Percentiles rank a stretch among this genome's conserved stretches.
Conservation (phyloP, 768 basidiomycete genomes). For the Leccinum fibrillosum region DNA sequence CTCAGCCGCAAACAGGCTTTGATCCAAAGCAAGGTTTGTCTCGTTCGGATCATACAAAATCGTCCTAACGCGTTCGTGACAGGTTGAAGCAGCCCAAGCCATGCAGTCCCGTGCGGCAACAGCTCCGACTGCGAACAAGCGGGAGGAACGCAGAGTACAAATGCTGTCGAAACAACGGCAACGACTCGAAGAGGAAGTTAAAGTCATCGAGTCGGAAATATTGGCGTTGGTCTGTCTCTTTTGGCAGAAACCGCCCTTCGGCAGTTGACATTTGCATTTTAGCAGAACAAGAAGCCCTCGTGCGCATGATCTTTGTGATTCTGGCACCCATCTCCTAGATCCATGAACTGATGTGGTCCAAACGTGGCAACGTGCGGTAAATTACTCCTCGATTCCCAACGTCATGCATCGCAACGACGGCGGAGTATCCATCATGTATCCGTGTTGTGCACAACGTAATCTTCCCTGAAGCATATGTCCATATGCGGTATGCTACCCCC, state of each 20-base stretch:
- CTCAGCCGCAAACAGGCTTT: slow-evolving; percentile 60
- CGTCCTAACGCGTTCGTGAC: neutral
- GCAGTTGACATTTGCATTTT: slow-evolving; percentile 6
- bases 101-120: slow-evolving; percentile 41
- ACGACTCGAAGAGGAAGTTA: slow-evolving; percentile 61
- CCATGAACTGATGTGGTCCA: neutral
- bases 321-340: neutral
- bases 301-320: neutral
- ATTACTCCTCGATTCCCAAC: neutral
- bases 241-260: neutral
- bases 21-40: slow-evolving; percentile 59
- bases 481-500: neutral
- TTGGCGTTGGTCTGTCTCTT: slow-evolving; percentile 43
- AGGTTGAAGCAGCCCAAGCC: slow-evolving; percentile 56
- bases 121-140: slow-evolving; percentile 55
- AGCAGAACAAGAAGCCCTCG: slow-evolving; percentile 22
- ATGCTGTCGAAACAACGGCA: slow-evolving; percentile 64
- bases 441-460: neutral
- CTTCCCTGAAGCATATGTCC: neutral
- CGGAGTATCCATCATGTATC: neutral
- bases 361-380: neutral
- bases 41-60: neutral
- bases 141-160: slow-evolving; percentile 64
- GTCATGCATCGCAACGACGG: neutral
- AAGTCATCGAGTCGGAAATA: slow-evolving; percentile 59